phyloP scores from a whole-genome alignment of 768 basidiomycete species.

The Boletus subcaerulescens region DNA sequence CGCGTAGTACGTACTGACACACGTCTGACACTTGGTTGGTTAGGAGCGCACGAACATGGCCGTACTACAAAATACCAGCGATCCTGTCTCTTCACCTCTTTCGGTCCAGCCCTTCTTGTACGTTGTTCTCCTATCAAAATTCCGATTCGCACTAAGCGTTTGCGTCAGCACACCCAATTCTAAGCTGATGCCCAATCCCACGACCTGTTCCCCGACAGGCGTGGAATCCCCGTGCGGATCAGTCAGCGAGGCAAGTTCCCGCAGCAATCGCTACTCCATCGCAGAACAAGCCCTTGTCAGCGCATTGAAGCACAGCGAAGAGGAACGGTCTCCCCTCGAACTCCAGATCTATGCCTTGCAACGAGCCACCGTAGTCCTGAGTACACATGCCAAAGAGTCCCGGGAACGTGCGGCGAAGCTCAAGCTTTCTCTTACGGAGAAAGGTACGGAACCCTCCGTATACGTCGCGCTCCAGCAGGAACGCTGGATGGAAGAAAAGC shows the following conservation, averaged over 20 bases:
- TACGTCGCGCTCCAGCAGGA: slow-evolving; percentile 42
- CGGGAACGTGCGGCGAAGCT: slow-evolving; percentile 41
- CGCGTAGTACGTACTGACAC: background rate
- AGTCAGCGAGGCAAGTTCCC: slow-evolving; percentile 23
- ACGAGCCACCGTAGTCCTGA: slow-evolving; percentile 41
- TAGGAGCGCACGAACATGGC: slow-evolving; percentile 24
- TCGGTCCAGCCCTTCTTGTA: slow-evolving; percentile 13
- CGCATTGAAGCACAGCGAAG: slow-evolving; percentile 33
- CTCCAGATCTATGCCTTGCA: slow-evolving; percentile 48
- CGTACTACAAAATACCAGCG: background rate
- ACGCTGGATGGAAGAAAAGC: slow-evolving; percentile 51
- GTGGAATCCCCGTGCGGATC: slow-evolving; percentile 28
- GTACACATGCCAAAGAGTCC: slow-evolving; percentile 44
- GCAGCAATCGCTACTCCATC: slow-evolving; percentile 41
- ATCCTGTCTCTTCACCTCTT: background rate
- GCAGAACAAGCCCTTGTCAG: slow-evolving; percentile 43
- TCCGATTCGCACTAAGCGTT: slow-evolving; percentile 16
- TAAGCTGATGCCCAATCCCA: slow-evolving; percentile 10
- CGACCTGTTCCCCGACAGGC: slow-evolving; percentile 2
- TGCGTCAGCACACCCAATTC: slow-evolving; percentile 22
- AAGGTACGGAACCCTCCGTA: slow-evolving; percentile 36
- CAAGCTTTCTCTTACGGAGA: slow-evolving; percentile 36
- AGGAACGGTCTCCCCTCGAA: slow-evolving; percentile 38
- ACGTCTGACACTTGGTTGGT: background rate
- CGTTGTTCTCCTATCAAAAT: slow-evolving; percentile 12